Evolutionary conservation across 2,329 filamentous ascomycete genomes (phyloP).

Genomic region (Penicillium sp.): DNA sequence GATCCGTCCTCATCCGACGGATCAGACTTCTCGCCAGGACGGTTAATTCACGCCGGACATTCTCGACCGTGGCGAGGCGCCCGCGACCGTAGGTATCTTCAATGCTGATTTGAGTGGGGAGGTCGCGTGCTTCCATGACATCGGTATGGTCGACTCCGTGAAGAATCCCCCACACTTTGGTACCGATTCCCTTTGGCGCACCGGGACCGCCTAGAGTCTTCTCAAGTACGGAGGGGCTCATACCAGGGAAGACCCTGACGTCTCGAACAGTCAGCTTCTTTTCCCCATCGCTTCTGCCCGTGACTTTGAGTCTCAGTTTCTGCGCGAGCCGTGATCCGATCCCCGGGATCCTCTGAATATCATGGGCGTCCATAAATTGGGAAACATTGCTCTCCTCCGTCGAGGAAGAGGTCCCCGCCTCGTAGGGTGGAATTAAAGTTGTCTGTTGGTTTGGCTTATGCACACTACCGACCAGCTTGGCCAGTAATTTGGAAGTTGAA

Average conservation of each 20-base stretch:
- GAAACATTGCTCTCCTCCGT: constrained; percentile 47
- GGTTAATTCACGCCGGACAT: constrained; percentile 63
- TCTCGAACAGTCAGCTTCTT: constrained; percentile 59
- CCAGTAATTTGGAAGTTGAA: constrained; percentile 77
- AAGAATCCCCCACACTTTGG: constrained; percentile 68
- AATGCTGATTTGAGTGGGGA: constrained; percentile 86
- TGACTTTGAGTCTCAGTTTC: constrained; percentile 57
- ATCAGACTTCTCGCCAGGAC: constrained; percentile 65
- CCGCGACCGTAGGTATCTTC: constrained; percentile 80
- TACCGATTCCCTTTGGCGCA: constrained; percentile 63
- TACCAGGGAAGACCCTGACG: constrained; percentile 56
- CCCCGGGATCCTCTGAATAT: constrained; percentile 75
- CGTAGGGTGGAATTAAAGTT: constrained; percentile 64
- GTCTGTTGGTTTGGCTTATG: constrained; percentile 89
- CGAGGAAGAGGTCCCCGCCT: constrained; percentile 18
- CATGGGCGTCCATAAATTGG: constrained; percentile 67
- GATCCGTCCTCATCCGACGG: constrained; percentile 70
- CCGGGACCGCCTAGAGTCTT: constrained; percentile 64
- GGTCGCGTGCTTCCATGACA: constrained; percentile 62
- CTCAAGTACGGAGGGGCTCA: constrained; percentile 62
- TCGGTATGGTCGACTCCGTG: constrained; percentile 73
- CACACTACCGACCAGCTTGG: constrained; percentile 75
- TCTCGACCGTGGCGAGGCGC: constrained; percentile 57
- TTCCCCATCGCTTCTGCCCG: constrained; percentile 41
- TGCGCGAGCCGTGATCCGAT: constrained; percentile 75